Percentiles rank a stretch among this genome's conserved stretches.
These are phyloP conservation scores for Prunus yedoensis DNA, from an alignment of 331 rosid genomes.

Conservation along the genomic window DNA sequence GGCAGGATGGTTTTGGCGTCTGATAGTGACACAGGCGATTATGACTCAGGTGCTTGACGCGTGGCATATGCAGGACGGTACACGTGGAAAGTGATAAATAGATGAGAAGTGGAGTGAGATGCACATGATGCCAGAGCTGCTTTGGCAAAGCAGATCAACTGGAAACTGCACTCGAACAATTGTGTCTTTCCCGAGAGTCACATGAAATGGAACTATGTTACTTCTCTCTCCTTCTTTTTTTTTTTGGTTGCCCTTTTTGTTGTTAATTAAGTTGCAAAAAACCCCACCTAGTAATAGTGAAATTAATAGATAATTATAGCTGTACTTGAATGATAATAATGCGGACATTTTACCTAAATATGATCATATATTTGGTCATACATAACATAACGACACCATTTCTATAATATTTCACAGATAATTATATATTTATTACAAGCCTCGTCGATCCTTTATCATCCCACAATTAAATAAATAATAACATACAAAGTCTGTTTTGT, in stretches of 20 bases:
- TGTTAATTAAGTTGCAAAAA: too few species aligned
- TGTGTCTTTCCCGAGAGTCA: not conserved
- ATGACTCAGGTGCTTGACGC: not conserved
- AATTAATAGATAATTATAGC: too few species aligned
- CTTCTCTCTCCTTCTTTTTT: too few species aligned
- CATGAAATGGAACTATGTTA: not conserved
- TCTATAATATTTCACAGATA: not conserved
- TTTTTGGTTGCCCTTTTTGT: too few species aligned
- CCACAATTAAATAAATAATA: not conserved
- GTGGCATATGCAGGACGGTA: not conserved
- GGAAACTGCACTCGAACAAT: not conserved
- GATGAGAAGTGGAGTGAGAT: not conserved
- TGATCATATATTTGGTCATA: too few species aligned
- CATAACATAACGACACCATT: too few species aligned
- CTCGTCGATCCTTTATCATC: not conserved
- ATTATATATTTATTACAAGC: slow-evolving; percentile 4
- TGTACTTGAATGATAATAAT: too few species aligned
- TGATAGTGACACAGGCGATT: not conserved
- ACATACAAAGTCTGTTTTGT: not conserved
- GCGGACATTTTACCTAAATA: too few species aligned
- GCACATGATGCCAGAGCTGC: not conserved
- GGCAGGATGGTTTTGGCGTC: not conserved
- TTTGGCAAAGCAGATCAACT: not conserved
- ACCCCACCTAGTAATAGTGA: too few species aligned
- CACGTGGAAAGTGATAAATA: not conserved